Percentiles rank a stretch among this genome's conserved stretches.
Evolutionary conservation across 495 filamentous ascomycete genomes (phyloP).

Genomic region (Pseudomonodictys pantanalensis): DNA sequence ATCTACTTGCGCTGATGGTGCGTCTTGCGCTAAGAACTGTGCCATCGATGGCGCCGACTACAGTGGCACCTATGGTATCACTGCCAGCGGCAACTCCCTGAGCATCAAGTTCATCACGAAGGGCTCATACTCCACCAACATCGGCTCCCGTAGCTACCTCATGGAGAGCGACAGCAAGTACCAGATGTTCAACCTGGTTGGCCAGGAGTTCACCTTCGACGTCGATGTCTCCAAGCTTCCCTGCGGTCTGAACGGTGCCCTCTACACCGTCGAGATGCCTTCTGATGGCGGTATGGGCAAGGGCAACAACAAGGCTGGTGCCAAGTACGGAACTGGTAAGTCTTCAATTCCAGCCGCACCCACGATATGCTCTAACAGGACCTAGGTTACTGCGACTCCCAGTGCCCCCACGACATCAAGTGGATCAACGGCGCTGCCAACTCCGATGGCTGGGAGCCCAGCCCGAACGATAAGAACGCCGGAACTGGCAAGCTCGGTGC

Average conservation of each 20-base stretch:
- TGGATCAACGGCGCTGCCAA: conserved; percentile 58
- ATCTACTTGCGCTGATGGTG: conserved; percentile 39
- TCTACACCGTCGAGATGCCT: conserved; percentile 67
- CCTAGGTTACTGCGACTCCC: conserved; percentile 64
- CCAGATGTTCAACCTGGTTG: conserved; percentile 57
- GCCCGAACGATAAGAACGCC: conserved; percentile 58
- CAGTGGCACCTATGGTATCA: conserved; percentile 41
- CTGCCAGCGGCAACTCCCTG: conserved; percentile 33
- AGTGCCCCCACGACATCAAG: conserved; percentile 54
- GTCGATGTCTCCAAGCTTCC: conserved; percentile 61
- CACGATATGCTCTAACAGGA: not conserved
- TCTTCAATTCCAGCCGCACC: not conserved
- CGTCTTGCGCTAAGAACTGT: conserved; percentile 43
- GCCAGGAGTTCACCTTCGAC: conserved; percentile 62
- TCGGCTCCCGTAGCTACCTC: conserved; percentile 60
- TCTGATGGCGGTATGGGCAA: conserved; percentile 52
- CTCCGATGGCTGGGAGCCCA: conserved; percentile 58
- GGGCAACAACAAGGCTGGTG: conserved; percentile 58
- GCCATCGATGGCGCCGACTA: conserved; percentile 44
- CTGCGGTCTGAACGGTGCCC: conserved; percentile 67
- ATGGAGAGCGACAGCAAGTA: conserved; percentile 58
- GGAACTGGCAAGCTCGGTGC: conserved; percentile 52
- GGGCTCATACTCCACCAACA: conserved; percentile 39
- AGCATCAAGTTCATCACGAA: conserved; percentile 38
- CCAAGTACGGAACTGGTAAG: conserved; percentile 59